A percentile compares a stretch with the other conserved stretches of the same genome.
phyloP scores from a whole-genome alignment of 768 basidiomycete genomes.

The Mycena olivaceomarginata region DNA sequence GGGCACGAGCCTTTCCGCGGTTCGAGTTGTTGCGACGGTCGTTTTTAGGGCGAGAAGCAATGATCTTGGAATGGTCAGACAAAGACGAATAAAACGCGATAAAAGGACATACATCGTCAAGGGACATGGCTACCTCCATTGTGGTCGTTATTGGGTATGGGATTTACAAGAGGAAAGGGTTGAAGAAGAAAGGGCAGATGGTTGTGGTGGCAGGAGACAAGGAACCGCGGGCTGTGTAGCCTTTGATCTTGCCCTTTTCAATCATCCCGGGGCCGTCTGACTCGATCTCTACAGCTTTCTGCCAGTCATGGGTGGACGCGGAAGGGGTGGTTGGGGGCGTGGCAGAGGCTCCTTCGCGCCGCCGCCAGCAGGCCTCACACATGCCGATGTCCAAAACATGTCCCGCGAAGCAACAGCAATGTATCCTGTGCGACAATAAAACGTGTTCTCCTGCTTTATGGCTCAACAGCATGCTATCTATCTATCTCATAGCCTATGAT shows the following conservation, averaged over 20 bases:
- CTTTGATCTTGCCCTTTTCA: neutral
- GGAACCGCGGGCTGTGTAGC: constrained; percentile 31
- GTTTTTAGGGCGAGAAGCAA: constrained; percentile 75
- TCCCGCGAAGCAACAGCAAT: constrained; percentile 85
- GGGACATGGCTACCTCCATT: constrained; percentile 83
- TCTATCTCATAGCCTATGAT: constrained; percentile 72
- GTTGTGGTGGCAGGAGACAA: constrained; percentile 59
- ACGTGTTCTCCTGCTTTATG: constrained; percentile 41
- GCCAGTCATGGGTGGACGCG: constrained; percentile 63
- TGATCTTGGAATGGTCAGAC: constrained; percentile 71
- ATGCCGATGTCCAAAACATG: constrained; percentile 86
- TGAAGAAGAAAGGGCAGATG: constrained; percentile 36
- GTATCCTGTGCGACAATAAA: constrained; percentile 82
- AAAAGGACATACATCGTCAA: constrained; percentile 80
- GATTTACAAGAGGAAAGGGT: constrained; percentile 38
- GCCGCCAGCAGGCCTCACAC: constrained; percentile 88
- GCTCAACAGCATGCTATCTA: constrained; percentile 45
- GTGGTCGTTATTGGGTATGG: constrained; percentile 40
- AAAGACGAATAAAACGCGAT: constrained; percentile 44
- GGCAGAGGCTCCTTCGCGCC: constrained; percentile 60
- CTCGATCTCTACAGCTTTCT: constrained; percentile 24
- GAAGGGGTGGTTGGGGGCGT: constrained; percentile 74
- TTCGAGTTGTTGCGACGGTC: constrained; percentile 65
- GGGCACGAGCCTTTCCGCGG: constrained; percentile 69
- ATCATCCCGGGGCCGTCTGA: neutral